A percentile compares a stretch with the other conserved stretches of the same genome.
phyloP scores from a whole-genome alignment of 768 basidiomycete species.

The Artomyces pyxidatus region DNA sequence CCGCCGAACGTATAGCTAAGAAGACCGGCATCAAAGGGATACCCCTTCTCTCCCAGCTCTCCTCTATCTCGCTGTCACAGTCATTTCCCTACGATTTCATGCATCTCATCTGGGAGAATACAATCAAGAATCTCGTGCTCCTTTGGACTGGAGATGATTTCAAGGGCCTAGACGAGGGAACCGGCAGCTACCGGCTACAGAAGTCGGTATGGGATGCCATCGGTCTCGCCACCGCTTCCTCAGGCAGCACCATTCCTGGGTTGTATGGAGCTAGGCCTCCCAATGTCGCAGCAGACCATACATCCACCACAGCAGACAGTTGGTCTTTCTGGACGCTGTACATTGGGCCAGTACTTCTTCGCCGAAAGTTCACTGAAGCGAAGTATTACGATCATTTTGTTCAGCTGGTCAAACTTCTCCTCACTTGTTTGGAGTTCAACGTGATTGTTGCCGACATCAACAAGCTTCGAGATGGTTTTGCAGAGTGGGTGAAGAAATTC shows the following conservation, averaged over 20 bases:
- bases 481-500: no score
- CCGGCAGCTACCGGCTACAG: slow-evolving; percentile 6
- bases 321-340: slow-evolving; percentile 21
- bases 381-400: slow-evolving; percentile 22
- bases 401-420: slow-evolving; percentile 17
- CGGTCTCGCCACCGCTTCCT: slow-evolving; percentile 7
- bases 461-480: no score
- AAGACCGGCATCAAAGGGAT: no score
- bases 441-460: no score
- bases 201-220: slow-evolving; percentile 19
- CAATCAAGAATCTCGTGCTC: slow-evolving; percentile 15
- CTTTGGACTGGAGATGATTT: slow-evolving; percentile 20
- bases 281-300: slow-evolving; percentile 12
- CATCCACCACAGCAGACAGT: slow-evolving; percentile 19
- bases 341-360: slow-evolving; percentile 19
- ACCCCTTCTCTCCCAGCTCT: no score
- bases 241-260: slow-evolving; percentile 16
- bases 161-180: slow-evolving; percentile 17
- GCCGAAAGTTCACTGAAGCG: slow-evolving; percentile 10
- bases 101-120: no score
- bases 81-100: no score
- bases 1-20: no score
- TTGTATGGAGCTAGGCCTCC: no score
- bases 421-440: slow-evolving; percentile 19
- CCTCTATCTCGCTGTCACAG: no score